phyloP scores from a whole-genome alignment of 129 eudicot species.

The Saussurea involucrata region DNA sequence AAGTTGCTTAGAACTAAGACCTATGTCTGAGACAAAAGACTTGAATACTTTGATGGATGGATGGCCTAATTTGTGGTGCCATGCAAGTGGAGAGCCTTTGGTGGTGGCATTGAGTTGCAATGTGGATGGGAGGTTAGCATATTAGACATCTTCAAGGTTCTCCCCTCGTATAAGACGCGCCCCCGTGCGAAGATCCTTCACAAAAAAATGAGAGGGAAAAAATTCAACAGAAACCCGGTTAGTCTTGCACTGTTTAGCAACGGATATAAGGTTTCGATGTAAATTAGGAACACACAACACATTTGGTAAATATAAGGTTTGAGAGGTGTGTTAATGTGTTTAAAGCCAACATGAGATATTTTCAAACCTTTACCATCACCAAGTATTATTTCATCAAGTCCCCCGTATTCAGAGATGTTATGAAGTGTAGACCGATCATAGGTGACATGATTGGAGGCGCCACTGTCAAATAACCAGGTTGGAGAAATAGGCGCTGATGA shows the following conservation, averaged over 20 bases:
- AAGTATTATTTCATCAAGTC: background rate
- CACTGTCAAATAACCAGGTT: background rate
- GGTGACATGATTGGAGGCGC: background rate
- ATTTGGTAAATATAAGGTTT: constrained; percentile 1
- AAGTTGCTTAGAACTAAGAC: background rate
- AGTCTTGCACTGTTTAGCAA: background rate
- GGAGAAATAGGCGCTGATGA: background rate
- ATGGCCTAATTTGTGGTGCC: background rate
- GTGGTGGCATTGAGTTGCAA: background rate
- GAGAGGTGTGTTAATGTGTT: background rate
- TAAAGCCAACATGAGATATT: background rate
- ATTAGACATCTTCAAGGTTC: background rate
- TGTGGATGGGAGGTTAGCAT: background rate
- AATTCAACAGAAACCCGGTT: background rate
- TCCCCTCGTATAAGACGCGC: background rate
- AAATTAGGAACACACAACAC: background rate
- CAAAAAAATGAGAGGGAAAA: background rate
- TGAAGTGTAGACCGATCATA: background rate
- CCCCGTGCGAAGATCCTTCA: background rate
- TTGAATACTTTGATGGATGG: constrained; percentile 7
- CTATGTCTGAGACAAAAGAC: background rate
- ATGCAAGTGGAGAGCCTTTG: background rate
- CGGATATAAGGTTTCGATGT: background rate
- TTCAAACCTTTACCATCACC: background rate
- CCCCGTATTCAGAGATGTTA: background rate